These are phyloP conservation scores for Ganoderma boninense DNA, from an alignment of 1,284 basidiomycete genomes.

Conservation along the genomic window DNA sequence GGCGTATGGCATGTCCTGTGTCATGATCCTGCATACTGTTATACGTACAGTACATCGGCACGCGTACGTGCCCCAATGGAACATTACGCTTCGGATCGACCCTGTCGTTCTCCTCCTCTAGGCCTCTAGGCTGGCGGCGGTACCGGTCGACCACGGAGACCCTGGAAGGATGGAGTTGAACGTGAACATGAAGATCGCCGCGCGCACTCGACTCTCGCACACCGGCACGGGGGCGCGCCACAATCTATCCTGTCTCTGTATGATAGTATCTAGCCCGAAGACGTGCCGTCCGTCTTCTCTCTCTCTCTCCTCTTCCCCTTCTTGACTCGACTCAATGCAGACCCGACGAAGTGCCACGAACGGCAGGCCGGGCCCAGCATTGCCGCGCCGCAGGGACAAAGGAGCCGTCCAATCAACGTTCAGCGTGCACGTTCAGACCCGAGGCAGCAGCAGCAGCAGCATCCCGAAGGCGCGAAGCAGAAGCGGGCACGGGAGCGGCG, in stretches of 20 bases:
- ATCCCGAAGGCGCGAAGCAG: background rate
- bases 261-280: background rate
- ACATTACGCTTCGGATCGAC: background rate
- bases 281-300: background rate
- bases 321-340: background rate
- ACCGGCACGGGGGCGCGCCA: background rate
- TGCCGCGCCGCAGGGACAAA: background rate
- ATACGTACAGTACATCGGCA: too few species aligned
- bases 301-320: background rate
- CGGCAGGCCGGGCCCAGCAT: background rate
- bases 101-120: background rate
- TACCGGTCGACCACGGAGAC: background rate
- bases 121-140: background rate
- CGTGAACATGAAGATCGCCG: background rate
- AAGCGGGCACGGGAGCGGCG: background rate
- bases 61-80: too few species aligned
- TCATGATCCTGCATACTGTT: too few species aligned
- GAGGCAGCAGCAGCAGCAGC: background rate
- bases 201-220: background rate
- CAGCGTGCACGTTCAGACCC: background rate
- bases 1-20: background rate
- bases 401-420: background rate
- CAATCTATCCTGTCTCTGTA: background rate
- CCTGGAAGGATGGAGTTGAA: background rate
- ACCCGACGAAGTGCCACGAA: background rate